Conservation (phyloP, 1,284 basidiomycete genomes). For the Apiotrichum sp. region DNA sequence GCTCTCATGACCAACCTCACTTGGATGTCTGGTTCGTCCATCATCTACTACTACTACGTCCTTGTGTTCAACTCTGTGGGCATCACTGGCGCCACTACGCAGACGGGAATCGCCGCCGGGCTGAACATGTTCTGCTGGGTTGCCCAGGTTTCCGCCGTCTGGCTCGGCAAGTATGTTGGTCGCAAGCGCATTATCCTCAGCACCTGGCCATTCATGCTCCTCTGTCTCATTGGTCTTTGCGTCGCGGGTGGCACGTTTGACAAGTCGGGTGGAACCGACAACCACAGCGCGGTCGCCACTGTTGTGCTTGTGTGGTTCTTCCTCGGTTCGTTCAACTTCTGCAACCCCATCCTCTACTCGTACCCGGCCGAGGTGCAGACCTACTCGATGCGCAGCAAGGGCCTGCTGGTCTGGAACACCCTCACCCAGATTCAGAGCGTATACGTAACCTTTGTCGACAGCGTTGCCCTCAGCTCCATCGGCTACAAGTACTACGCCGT, state of each 20-base stretch:
- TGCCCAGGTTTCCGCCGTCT: constrained; percentile 40
- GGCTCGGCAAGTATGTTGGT: constrained; percentile 34
- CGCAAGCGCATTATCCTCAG: constrained; percentile 41
- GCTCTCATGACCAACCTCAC: constrained; percentile 43
- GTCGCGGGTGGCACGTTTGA: constrained; percentile 36
- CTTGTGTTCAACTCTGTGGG: constrained; percentile 43
- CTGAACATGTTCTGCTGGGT: constrained; percentile 45
- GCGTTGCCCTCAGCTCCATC: constrained; percentile 44
- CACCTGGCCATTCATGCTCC: constrained; percentile 42
- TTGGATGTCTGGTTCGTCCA: constrained; percentile 30
- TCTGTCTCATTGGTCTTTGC: constrained; percentile 39
- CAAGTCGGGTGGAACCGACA: constrained; percentile 26
- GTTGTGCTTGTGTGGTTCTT: constrained; percentile 47
- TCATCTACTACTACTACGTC: constrained; percentile 48
- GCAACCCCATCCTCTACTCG: constrained; percentile 41
- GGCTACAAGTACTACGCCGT: constrained; percentile 40
- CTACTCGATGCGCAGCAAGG: constrained; percentile 45
- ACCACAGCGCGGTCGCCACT: constrained; percentile 33
- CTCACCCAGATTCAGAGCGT: constrained; percentile 30
- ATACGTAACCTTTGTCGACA: constrained; percentile 34
- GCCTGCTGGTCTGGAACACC: constrained; percentile 47
- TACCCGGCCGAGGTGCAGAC: constrained; percentile 47
- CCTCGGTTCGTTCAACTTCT: constrained; percentile 43
- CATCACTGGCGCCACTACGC: constrained; percentile 41
- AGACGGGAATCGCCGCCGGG: constrained; percentile 48